Evolutionary conservation across 768 basidiomycete species (phyloP).

Genomic region (Tulasnella sp.): DNA sequence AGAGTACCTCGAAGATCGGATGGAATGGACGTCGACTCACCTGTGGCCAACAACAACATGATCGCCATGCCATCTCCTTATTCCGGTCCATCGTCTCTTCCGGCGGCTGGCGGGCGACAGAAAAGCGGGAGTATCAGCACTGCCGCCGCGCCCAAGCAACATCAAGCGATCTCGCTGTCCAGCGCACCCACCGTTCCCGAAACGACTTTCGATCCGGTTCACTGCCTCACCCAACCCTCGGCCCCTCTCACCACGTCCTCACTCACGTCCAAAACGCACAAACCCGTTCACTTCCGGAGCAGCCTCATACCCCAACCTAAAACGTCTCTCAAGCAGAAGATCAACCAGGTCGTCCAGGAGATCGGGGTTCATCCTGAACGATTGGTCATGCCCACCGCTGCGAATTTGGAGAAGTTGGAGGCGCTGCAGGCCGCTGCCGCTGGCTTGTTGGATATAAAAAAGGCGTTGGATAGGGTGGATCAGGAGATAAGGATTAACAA

Average conservation of each 20-base stretch:
- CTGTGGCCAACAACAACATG: constrained; percentile 8
- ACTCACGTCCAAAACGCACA: constrained; percentile 64
- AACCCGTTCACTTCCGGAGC: constrained; percentile 73
- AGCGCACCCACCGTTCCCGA: not conserved
- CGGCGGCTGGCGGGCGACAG: not conserved
- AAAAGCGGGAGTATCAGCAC: constrained; percentile 7
- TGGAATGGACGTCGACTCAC: constrained; percentile 3
- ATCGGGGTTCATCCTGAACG: constrained; percentile 59
- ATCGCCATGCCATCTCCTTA: constrained; percentile 12
- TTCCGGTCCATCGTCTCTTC: constrained; percentile 2
- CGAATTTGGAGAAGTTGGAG: constrained; percentile 66
- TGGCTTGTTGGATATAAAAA: constrained; percentile 78
- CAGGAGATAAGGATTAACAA: constrained; percentile 69
- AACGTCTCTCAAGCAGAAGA: constrained; percentile 57
- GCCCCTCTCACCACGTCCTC: constrained; percentile 24
- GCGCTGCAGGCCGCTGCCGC: constrained; percentile 58
- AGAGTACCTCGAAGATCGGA: constrained; percentile 2
- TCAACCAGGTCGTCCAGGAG: constrained; percentile 65
- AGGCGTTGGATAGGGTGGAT: constrained; percentile 72
- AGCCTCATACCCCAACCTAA: constrained; percentile 77
- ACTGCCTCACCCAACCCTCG: constrained; percentile 7
- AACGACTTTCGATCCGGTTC: constrained; percentile 8
- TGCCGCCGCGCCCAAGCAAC: not conserved
- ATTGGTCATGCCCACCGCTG: constrained; percentile 89
- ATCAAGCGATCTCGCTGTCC: not conserved